These are phyloP conservation scores for Fusarium avenaceum DNA, from an alignment of 2,329 filamentous ascomycete genomes.

Conservation along the genomic window DNA sequence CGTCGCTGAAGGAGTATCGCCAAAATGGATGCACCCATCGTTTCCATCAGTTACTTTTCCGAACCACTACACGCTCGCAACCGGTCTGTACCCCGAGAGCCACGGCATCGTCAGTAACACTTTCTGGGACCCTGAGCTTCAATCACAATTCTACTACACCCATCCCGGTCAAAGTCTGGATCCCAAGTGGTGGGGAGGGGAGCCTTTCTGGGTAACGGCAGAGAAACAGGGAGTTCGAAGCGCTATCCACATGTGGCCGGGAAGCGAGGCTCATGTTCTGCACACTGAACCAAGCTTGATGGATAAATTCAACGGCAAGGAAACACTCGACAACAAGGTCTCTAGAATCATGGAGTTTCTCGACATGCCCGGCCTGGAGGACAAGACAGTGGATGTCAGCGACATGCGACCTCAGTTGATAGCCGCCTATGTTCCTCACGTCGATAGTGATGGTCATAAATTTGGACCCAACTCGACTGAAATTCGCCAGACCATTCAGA, in stretches of 20 bases:
- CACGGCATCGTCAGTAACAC: conserved; percentile 95
- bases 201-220: conserved; percentile 94
- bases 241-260: conserved; percentile 99
- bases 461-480: conserved; percentile 97
- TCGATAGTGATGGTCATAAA: conserved; percentile 87
- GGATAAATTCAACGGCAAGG: conserved; percentile 86
- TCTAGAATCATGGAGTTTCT: conserved; percentile 83
- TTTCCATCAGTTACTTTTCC: conserved; percentile 98
- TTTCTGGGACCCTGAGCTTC: conserved; percentile 86
- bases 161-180: conserved; percentile 81
- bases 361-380: conserved; percentile 82
- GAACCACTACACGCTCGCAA: conserved; percentile 94
- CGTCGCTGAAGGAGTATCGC: conserved; percentile 86
- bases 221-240: conserved; percentile 83
- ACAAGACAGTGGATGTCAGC: conserved; percentile 61
- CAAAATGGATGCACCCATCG: conserved; percentile 91
- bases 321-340: conserved; percentile 81
- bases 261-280: conserved; percentile 88
- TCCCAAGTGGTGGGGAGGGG: conserved; percentile 93
- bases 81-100: conserved; percentile 90
- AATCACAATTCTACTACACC: conserved; percentile 90
- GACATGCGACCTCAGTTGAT: conserved; percentile 87
- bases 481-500: conserved; percentile 80
- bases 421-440: conserved; percentile 92
- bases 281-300: conserved; percentile 82